Percentiles rank a stretch among this genome's conserved stretches.
Conservation (phyloP, 2,329 filamentous ascomycete species). For the Aspergillus sojae region DNA sequence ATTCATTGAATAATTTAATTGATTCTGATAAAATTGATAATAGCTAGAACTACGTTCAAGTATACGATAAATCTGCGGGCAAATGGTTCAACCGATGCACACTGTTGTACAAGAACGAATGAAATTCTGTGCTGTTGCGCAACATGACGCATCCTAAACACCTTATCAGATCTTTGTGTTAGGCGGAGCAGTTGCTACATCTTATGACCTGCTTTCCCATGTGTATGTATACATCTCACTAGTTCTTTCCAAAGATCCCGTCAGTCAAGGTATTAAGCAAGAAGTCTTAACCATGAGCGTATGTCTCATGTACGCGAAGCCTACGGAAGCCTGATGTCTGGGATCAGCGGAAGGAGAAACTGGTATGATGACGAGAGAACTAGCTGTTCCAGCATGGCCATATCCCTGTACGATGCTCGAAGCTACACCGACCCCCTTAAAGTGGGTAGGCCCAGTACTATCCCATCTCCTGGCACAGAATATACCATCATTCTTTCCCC, state of each 20-base stretch:
- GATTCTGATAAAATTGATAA: background rate
- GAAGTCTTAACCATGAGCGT: background rate
- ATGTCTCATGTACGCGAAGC: background rate
- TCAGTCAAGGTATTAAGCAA: background rate
- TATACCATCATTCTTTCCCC: too few species aligned
- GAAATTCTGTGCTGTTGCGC: background rate
- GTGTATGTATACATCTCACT: background rate
- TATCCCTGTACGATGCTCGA: background rate
- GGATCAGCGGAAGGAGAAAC: background rate
- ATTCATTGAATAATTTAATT: background rate
- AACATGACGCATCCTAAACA: background rate
- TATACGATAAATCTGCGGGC: background rate
- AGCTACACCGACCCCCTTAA: background rate
- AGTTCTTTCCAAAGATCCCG: background rate
- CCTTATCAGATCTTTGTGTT: background rate
- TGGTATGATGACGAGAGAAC: background rate
- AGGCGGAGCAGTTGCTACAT: background rate
- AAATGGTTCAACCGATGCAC: background rate
- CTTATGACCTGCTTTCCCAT: background rate
- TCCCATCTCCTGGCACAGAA: too few species aligned
- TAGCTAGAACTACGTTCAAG: background rate
- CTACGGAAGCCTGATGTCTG: background rate
- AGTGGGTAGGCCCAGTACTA: background rate
- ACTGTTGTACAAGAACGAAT: too few species aligned
- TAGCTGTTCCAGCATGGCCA: background rate